phyloP scores from a whole-genome alignment of 2,329 filamentous ascomycete genomes.

The Chaetomium olivaceum region DNA sequence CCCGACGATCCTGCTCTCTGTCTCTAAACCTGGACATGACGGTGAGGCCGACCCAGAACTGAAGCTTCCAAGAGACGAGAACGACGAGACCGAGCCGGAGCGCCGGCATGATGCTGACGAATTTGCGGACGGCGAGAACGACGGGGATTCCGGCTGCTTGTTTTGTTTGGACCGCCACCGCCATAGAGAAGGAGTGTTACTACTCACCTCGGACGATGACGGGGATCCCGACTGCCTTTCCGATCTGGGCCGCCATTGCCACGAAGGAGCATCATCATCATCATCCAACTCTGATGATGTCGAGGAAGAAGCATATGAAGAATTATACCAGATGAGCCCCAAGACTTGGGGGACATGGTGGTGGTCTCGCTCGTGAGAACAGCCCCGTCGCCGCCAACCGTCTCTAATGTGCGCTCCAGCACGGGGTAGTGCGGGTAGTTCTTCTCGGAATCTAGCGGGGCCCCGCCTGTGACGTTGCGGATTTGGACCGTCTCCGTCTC shows the following conservation, averaged over 20 bases:
- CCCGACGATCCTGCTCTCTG: not conserved
- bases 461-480: not conserved
- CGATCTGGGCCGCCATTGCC: not conserved
- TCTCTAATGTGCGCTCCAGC: not conserved
- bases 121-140: too few species aligned
- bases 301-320: not conserved
- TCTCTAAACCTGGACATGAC: not conserved
- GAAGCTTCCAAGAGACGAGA: not conserved
- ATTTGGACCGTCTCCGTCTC: constrained; percentile 11
- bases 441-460: not conserved
- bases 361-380: not conserved
- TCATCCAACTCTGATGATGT: too few species aligned
- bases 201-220: not conserved
- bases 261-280: not conserved
- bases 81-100: not conserved
- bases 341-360: not conserved
- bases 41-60: not conserved
- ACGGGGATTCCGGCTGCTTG: not conserved
- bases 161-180: not conserved
- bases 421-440: constrained; percentile 1
- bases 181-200: not conserved
- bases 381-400: not conserved
- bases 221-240: not conserved
- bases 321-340: not conserved
- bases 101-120: not conserved